phyloP scores from a whole-genome alignment of 306 rosid genomes.

The Cicer pinnatifidum region DNA sequence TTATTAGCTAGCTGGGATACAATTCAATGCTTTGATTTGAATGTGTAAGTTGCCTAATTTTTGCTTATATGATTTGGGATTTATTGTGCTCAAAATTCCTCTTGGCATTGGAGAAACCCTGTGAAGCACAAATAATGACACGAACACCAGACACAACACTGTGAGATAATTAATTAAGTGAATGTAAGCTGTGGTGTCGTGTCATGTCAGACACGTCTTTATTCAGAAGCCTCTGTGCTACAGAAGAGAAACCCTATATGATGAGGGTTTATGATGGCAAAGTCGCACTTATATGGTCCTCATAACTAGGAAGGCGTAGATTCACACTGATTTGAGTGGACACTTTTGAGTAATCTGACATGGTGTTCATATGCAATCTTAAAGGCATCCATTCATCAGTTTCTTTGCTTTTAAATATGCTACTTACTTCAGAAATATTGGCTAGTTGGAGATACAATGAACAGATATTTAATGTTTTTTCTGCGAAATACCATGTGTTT shows the following conservation, averaged over 20 bases:
- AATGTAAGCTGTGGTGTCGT: no score
- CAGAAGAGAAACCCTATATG: neutral
- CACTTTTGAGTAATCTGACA: neutral
- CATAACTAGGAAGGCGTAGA: neutral
- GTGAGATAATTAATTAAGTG: no score
- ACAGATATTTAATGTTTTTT: neutral
- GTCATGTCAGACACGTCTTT: no score
- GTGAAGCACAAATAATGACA: no score
- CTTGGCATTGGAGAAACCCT: neutral
- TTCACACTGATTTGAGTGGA: neutral
- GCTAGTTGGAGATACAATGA: neutral
- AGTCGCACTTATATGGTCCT: neutral
- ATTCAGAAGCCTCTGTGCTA: no score
- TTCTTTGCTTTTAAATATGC: slow-evolving; percentile 17
- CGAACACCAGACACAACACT: no score
- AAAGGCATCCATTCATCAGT: slow-evolving; percentile 1
- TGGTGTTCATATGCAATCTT: neutral
- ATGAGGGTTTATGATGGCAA: neutral
- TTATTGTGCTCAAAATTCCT: neutral
- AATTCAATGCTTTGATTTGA: slow-evolving; percentile 14
- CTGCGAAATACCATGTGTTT: neutral
- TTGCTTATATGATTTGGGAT: slow-evolving; percentile 15
- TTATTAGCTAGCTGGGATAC: neutral
- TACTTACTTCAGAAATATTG: slow-evolving; percentile 1
- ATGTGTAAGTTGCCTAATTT: neutral